These are phyloP conservation scores for Litchi chinensis DNA, from an alignment of 345 rosid species.

Conservation along the genomic window DNA sequence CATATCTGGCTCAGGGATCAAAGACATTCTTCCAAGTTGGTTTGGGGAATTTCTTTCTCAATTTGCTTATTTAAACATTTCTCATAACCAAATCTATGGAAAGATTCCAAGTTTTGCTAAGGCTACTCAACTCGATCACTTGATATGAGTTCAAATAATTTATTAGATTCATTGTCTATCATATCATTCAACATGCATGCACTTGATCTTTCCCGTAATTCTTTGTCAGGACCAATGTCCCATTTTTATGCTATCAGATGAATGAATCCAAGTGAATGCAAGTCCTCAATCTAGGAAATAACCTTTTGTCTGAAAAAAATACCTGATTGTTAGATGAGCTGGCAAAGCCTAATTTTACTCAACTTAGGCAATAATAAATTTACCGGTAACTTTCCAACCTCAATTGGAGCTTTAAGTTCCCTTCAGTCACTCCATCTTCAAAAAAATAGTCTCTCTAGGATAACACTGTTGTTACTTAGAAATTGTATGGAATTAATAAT, in stretches of 20 bases:
- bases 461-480: neutral
- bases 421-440: constrained; percentile 25
- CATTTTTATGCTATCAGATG: constrained; percentile 7
- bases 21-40: constrained; percentile 26
- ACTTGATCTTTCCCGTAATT: constrained; percentile 32
- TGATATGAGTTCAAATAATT: constrained; percentile 23
- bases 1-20: constrained; percentile 20
- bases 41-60: constrained; percentile 19
- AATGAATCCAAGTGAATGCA: neutral
- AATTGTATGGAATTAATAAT: neutral
- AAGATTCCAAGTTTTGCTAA: neutral
- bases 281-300: constrained; percentile 23
- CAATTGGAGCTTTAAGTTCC: constrained; percentile 14
- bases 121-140: neutral
- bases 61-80: constrained; percentile 2
- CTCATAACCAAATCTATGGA: constrained; percentile 26
- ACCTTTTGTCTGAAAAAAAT: constrained; percentile 20
- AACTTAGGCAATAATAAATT: constrained; percentile 22
- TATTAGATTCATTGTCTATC: constrained; percentile 17
- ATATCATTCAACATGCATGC: neutral
- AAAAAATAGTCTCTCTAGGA: too few species aligned
- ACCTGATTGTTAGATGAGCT: constrained; percentile 14
- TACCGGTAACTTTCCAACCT: constrained; percentile 22
- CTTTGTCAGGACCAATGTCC: constrained; percentile 21
- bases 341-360: constrained; percentile 1